Evolutionary conservation across 1,139 yeast species (phyloP).

Genomic region (Nakaseomyces uthaithaninus): DNA sequence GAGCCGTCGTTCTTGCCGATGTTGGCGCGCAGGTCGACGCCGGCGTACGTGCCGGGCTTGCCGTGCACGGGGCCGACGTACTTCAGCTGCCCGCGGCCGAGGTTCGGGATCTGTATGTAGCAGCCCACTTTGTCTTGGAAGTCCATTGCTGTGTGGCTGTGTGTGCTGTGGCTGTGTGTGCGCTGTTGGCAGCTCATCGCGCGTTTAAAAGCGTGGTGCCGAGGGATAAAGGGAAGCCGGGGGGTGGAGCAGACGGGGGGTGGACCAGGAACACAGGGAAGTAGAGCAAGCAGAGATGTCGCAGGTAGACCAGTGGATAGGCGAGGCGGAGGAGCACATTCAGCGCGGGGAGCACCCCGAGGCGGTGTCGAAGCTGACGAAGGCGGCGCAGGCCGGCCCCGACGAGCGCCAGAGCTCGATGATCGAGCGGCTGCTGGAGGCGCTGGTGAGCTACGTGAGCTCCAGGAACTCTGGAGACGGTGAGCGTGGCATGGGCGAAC

Average conservation of each 20-base stretch:
- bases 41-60: slow-evolving; percentile 76
- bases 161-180: not conserved
- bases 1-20: slow-evolving; percentile 79
- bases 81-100: slow-evolving; percentile 51
- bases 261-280: not conserved
- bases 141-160: slow-evolving; percentile 12
- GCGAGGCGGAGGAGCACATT: slow-evolving; percentile 22
- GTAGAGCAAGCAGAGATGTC: not conserved
- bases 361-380: slow-evolving; percentile 26
- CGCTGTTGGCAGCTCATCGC: slow-evolving; percentile 1
- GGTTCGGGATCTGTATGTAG: slow-evolving; percentile 31
- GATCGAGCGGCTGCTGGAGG: slow-evolving; percentile 23
- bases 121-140: slow-evolving; percentile 27
- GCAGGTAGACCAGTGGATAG: slow-evolving; percentile 13
- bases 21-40: slow-evolving; percentile 65
- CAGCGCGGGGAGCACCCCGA: slow-evolving; percentile 23
- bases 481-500: slow-evolving; percentile 9
- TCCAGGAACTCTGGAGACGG: not conserved
- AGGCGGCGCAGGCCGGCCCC: slow-evolving; percentile 25
- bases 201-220: not conserved
- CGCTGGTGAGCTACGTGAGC: slow-evolving; percentile 17
- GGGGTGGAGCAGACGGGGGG: not conserved
- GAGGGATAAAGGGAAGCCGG: not conserved
- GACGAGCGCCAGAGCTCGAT: slow-evolving; percentile 18
- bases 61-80: slow-evolving; percentile 70